These are phyloP conservation scores for Mentha longifolia DNA, from an alignment of 257 asterid genomes.

Conservation along the genomic window DNA sequence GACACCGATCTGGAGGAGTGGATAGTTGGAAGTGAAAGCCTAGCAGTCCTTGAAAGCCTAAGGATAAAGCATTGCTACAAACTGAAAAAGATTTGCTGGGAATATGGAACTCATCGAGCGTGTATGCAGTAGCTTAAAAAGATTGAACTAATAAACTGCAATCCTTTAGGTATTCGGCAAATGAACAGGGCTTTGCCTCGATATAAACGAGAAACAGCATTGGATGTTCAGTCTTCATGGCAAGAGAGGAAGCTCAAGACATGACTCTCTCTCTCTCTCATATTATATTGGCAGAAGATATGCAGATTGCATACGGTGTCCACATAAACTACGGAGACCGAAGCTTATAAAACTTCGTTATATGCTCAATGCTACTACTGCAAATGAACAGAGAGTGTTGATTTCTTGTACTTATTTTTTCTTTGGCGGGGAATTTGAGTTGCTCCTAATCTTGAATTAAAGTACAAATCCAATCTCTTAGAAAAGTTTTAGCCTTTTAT, in stretches of 20 bases:
- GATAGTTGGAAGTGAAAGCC: not conserved
- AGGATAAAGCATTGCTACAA: conserved; percentile 4
- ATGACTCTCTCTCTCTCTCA: not conserved
- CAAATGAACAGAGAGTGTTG: not conserved
- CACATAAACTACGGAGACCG: too few relatives aligned
- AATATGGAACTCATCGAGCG: not conserved
- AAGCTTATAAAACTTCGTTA: not conserved
- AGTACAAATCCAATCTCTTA: too few relatives aligned
- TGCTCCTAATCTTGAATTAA: too few relatives aligned
- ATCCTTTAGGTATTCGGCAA: not conserved
- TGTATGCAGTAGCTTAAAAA: not conserved
- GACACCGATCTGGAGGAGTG: conserved; percentile 2
- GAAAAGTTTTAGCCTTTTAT: not conserved
- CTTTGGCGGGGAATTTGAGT: too few relatives aligned
- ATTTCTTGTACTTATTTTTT: too few relatives aligned
- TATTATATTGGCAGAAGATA: not conserved
- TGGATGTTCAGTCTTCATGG: not conserved
- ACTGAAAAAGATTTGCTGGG: not conserved
- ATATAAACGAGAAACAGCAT: not conserved
- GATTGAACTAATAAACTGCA: not conserved
- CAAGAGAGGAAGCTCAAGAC: not conserved
- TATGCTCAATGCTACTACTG: not conserved
- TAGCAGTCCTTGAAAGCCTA: not conserved
- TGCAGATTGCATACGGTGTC: not conserved
- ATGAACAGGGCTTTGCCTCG: not conserved